Conservation (phyloP, 2,329 filamentous ascomycete species). For the Microsporum ferrugineum region DNA sequence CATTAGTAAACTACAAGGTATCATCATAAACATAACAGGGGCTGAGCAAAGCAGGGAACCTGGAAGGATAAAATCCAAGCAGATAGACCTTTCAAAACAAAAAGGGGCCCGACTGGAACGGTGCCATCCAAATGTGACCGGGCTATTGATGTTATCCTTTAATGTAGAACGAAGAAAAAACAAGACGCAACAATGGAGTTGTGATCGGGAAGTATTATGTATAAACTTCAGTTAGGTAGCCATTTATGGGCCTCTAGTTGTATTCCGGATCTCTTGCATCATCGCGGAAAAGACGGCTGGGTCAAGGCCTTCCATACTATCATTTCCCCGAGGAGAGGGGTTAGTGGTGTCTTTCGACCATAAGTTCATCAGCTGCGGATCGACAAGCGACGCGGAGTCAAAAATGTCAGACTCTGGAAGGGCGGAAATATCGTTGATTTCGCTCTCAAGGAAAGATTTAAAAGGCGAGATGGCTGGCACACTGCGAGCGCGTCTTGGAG, state of each 20-base stretch:
- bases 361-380: slow-evolving; percentile 17
- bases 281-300: slow-evolving; percentile 9
- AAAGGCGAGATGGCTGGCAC: not conserved
- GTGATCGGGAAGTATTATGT: not conserved
- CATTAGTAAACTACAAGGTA: slow-evolving; percentile 1
- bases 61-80: not conserved
- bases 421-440: slow-evolving; percentile 6
- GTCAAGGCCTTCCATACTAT: slow-evolving; percentile 7
- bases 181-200: not conserved
- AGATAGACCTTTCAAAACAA: not conserved
- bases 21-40: slow-evolving; percentile 6
- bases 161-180: not conserved
- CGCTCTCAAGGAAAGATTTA: not conserved
- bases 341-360: slow-evolving; percentile 17
- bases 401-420: slow-evolving; percentile 19
- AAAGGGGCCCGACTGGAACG: not conserved
- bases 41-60: not conserved
- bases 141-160: not conserved
- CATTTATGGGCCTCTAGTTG: not conserved
- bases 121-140: not conserved
- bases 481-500: not conserved
- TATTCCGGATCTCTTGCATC: slow-evolving; percentile 11
- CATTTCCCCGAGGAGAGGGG: slow-evolving; percentile 5
- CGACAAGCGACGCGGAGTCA: slow-evolving; percentile 25
- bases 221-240: not conserved